These are phyloP conservation scores for Viola odorata DNA, from an alignment of 345 rosid species.

Conservation along the genomic window DNA sequence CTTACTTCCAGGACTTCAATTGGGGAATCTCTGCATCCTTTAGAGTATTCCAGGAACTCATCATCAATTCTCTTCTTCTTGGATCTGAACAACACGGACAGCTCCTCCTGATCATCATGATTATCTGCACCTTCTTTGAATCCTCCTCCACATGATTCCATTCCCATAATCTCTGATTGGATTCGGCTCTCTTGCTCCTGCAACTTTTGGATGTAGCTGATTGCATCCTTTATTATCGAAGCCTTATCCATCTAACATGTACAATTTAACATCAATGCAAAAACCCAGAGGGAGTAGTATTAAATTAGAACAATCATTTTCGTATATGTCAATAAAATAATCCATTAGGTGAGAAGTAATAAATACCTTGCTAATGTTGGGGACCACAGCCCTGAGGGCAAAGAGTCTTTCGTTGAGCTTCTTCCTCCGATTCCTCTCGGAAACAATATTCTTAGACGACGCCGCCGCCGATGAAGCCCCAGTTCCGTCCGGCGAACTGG, in stretches of 20 bases:
- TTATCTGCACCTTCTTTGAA: slow-evolving; percentile 26
- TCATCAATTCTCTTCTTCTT: slow-evolving; percentile 58
- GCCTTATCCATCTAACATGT: slow-evolving; percentile 87
- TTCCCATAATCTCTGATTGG: slow-evolving; percentile 61
- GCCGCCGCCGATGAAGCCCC: slow-evolving; percentile 51
- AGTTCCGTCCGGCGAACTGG: slow-evolving; percentile 91
- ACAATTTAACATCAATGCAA: too few species aligned
- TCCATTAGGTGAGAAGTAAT: too few species aligned
- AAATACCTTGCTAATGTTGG: slow-evolving; percentile 78
- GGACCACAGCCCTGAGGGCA: slow-evolving; percentile 90
- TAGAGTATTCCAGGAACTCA: slow-evolving; percentile 31
- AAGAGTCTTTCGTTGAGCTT: slow-evolving; percentile 84
- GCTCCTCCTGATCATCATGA: slow-evolving; percentile 51
- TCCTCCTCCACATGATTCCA: slow-evolving; percentile 43
- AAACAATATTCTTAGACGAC: slow-evolving; percentile 68
- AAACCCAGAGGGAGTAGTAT: too few species aligned
- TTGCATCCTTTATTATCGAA: slow-evolving; percentile 94
- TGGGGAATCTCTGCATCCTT: slow-evolving; percentile 37
- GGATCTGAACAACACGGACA: slow-evolving; percentile 50
- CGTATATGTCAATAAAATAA: too few species aligned
- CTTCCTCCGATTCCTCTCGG: slow-evolving; percentile 85
- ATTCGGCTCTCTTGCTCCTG: slow-evolving; percentile 73
- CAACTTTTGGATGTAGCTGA: slow-evolving; percentile 74
- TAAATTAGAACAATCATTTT: too few species aligned
- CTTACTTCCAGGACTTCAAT: slow-evolving; percentile 61